Conservation (phyloP, 441 rosid species). For the Syzygium malaccense region DNA sequence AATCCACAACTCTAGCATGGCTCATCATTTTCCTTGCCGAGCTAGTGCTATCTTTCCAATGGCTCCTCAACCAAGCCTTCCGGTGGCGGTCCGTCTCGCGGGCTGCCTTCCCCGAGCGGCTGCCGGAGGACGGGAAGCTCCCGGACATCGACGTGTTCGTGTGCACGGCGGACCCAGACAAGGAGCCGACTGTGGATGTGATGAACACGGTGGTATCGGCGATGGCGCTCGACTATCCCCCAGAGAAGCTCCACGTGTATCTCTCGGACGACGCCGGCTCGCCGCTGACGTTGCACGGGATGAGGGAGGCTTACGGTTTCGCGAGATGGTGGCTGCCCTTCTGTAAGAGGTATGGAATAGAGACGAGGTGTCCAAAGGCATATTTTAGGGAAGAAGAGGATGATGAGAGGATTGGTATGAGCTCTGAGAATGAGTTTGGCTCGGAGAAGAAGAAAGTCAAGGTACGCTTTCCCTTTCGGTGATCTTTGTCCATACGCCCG, state of each 20-base stretch:
- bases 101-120: constrained; percentile 21
- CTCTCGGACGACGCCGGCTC: constrained; percentile 62
- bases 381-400: constrained; percentile 19
- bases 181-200: constrained; percentile 27
- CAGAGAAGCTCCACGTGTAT: constrained; percentile 36
- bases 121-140: constrained; percentile 17
- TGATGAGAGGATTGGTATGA: not conserved
- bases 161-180: constrained; percentile 28
- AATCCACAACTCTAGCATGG: constrained; percentile 13
- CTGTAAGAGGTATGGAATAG: constrained; percentile 24
- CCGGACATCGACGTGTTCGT: constrained; percentile 27
- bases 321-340: constrained; percentile 46
- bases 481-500: not conserved
- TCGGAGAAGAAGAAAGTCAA: constrained; percentile 7
- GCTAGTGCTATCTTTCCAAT: constrained; percentile 19
- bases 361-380: constrained; percentile 35
- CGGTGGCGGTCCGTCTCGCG: constrained; percentile 23
- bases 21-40: constrained; percentile 25
- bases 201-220: constrained; percentile 40
- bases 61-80: constrained; percentile 18
- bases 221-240: constrained; percentile 34
- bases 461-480: constrained; percentile 4
- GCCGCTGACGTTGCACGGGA: constrained; percentile 28
- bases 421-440: not conserved
- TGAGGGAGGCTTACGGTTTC: constrained; percentile 37